Conservation (phyloP, 768 basidiomycete genomes). For the Steccherinum ochraceum region DNA sequence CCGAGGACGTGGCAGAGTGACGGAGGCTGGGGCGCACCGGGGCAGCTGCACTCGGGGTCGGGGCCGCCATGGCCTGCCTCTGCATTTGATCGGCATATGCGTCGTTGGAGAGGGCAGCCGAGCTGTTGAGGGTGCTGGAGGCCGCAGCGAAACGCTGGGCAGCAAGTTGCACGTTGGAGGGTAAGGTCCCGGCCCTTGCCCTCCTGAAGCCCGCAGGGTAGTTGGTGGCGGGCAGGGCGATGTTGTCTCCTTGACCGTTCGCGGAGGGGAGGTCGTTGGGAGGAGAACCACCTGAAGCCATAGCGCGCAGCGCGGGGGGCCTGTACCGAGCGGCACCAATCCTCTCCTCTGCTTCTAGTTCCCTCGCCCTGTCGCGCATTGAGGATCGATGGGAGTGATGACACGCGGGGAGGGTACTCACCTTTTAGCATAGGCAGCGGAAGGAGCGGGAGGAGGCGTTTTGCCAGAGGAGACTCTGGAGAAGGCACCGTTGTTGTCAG, state of each 20-base stretch:
- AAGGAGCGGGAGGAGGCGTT: slow-evolving; percentile 86
- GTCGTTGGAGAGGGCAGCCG: slow-evolving; percentile 41
- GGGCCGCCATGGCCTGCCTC: slow-evolving; percentile 30
- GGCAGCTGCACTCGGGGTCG: slow-evolving; percentile 33
- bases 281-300: slow-evolving; percentile 66
- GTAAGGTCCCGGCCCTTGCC: slow-evolving; percentile 95
- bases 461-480: slow-evolving; percentile 80
- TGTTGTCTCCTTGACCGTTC: slow-evolving; percentile 50
- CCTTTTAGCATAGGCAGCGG: slow-evolving; percentile 87
- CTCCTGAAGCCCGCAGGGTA: slow-evolving; percentile 86
- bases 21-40: slow-evolving; percentile 62
- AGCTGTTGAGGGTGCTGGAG: slow-evolving; percentile 47
- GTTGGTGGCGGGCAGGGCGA: slow-evolving; percentile 61
- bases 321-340: slow-evolving; percentile 64
- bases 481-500: slow-evolving; percentile 77
- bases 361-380: slow-evolving; percentile 57
- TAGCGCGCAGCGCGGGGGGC: slow-evolving; percentile 70
- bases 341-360: slow-evolving; percentile 75
- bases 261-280: slow-evolving; percentile 61
- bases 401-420: slow-evolving; percentile 24
- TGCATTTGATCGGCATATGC: slow-evolving; percentile 40
- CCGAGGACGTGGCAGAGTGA: slow-evolving; percentile 64
- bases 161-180: slow-evolving; percentile 88
- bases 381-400: background rate
- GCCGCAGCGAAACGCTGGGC: slow-evolving; percentile 76